Base-by-base conservation (phyloP, 768 basidiomycete species). In the Pulveroboletus ravenelii region DNA sequence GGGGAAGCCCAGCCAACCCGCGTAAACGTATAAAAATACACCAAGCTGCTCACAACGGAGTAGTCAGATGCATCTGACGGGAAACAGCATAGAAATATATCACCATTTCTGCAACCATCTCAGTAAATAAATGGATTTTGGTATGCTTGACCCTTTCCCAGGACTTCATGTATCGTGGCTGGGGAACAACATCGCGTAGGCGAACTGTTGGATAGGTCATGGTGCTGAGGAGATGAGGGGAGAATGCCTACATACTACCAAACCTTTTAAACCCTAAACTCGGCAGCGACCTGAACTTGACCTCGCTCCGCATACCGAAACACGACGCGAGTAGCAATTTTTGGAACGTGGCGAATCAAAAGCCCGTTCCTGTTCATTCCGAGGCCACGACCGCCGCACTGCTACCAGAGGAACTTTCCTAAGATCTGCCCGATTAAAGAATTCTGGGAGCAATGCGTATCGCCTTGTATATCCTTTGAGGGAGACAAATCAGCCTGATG, bases 101-200 rank as follows among this genome's bases (percentile, higher is more conserved):
- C 50, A 85, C 82, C 57, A 72, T 67, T 65, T 88, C 86, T 9
- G 83, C 84, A 36, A 85, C 68, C 55, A 78, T 73, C 62, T 88
- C 81, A 12, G 77, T 68, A 1, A 78, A 47, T 75, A 79, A 75
- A 52, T 84, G 85, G 6, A 74, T 65, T 30, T 72, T 65, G 39
- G 51, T 69, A 53, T 78, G 72, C 48, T 77, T 70, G 56, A 69
- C 56, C 53, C 61, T 75, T 56, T 84, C 82, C 81, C 81, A 84
- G 30, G 62, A 55, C 9, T 61, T 58, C 59, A 82, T 71, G 47
- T 74, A 58, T 27, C 62, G 57, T 29, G 71, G 64, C 25, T 70
- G 76, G 40, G 64, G 60, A 34, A 60, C 57, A 35, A 82, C 45
- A 48, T 82, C 78, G 30, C 73, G 63, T 38, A 76, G 68, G 53